Percentiles rank a stretch among this genome's conserved stretches.
These are phyloP conservation scores for Aureobasidium zeae DNA, from an alignment of 2,329 filamentous ascomycete species.

Conservation along the genomic window DNA sequence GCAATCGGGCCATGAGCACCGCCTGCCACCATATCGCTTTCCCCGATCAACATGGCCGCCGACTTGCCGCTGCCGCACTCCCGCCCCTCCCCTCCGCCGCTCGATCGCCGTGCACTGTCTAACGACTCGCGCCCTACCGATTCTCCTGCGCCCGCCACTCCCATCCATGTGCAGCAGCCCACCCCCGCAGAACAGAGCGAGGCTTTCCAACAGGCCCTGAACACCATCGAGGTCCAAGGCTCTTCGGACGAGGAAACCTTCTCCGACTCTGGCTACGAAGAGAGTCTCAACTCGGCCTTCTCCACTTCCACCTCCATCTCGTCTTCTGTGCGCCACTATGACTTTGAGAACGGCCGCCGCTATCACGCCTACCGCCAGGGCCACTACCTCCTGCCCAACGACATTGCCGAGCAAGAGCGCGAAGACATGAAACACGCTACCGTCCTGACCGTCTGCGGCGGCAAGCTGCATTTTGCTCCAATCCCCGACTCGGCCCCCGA, in stretches of 20 bases:
- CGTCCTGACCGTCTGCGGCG: conserved; percentile 13
- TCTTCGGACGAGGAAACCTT: conserved; percentile 5
- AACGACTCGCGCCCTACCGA: conserved; percentile 10
- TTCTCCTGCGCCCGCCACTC: not conserved
- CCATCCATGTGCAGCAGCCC: conserved; percentile 4
- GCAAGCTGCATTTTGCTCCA: conserved; percentile 17
- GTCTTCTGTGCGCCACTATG: conserved; percentile 12
- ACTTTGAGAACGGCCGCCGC: conserved; percentile 21
- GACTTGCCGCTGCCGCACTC: not conserved
- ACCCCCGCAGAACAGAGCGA: conserved; percentile 7
- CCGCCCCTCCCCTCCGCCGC: not conserved
- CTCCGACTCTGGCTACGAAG: conserved; percentile 13
- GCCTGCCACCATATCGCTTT: conserved; percentile 2
- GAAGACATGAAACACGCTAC: conserved; percentile 24
- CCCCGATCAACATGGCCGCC: conserved; percentile 1
- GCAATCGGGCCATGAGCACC: not conserved
- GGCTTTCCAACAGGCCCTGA: conserved; percentile 13
- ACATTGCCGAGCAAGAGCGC: conserved; percentile 24
- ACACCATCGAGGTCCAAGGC: conserved; percentile 12
- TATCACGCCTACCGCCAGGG: conserved; percentile 25
- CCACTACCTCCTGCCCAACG: conserved; percentile 23
- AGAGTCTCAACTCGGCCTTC: conserved; percentile 3
- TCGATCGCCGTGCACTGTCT: conserved; percentile 2
- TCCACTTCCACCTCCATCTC: conserved; percentile 11
- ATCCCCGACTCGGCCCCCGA: conserved; percentile 16